Evolutionary conservation across 495 filamentous ascomycete species (phyloP).

Genomic region (Daldinia decipiens): DNA sequence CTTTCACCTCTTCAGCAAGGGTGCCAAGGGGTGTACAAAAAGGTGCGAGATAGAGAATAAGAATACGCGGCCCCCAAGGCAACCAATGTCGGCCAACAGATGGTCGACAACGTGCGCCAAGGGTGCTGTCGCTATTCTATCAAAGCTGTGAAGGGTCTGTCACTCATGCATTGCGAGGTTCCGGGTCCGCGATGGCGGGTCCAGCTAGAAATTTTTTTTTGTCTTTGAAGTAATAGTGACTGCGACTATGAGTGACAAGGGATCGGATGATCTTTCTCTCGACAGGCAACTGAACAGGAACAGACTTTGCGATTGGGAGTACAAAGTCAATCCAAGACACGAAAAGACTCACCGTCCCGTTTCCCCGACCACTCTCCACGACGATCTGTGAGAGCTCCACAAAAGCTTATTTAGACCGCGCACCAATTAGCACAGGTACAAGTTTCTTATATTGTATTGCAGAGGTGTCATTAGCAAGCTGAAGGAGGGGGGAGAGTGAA

Average conservation of each 20-base stretch:
- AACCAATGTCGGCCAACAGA: slow-evolving; percentile 30
- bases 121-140: slow-evolving; percentile 31
- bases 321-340: slow-evolving; percentile 20
- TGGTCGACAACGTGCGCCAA: slow-evolving; percentile 45
- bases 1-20: neutral
- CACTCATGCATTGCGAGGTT: slow-evolving; percentile 42
- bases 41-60: neutral
- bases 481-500: neutral
- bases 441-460: slow-evolving; percentile 1
- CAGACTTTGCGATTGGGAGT: neutral
- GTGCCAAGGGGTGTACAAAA: slow-evolving; percentile 6
- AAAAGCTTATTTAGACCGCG: slow-evolving; percentile 51
- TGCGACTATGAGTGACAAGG: slow-evolving; percentile 19
- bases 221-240: slow-evolving; percentile 14
- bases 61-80: slow-evolving; percentile 40
- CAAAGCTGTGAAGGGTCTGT: slow-evolving; percentile 38
- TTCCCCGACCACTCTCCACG: slow-evolving; percentile 23
- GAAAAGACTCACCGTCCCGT: slow-evolving; percentile 16
- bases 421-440: slow-evolving; percentile 21
- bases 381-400: slow-evolving; percentile 44
- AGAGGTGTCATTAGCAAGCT: neutral
- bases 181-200: slow-evolving; percentile 45
- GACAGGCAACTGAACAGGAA: neutral
- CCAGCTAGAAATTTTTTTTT: slow-evolving; percentile 22
- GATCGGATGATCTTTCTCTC: slow-evolving; percentile 1